Conservation (phyloP, 1,284 basidiomycete genomes). For the Pseudozyma hubeiensis region DNA sequence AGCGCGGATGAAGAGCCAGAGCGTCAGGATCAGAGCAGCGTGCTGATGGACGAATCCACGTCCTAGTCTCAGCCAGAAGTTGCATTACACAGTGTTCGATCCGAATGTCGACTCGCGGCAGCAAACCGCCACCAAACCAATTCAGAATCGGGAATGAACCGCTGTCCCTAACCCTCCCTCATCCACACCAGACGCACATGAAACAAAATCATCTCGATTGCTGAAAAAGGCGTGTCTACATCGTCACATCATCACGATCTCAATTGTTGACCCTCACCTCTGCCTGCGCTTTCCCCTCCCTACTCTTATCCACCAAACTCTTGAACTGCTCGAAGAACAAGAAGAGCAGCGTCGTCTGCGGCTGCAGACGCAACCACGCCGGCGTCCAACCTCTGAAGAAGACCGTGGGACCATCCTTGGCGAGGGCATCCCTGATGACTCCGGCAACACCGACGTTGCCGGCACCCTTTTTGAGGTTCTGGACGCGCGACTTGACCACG, state of each 20-base stretch:
- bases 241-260: background rate
- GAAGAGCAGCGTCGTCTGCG: slow-evolving; percentile 66
- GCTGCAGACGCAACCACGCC: slow-evolving; percentile 70
- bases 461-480: slow-evolving; percentile 67
- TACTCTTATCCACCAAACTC: slow-evolving; percentile 50
- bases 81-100: background rate
- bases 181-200: background rate
- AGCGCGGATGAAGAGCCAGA: background rate
- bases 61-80: background rate
- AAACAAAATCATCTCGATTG: slow-evolving; percentile 9
- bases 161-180: slow-evolving; percentile 1
- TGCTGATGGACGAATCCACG: slow-evolving; percentile 42
- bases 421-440: slow-evolving; percentile 56
- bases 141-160: slow-evolving; percentile 1
- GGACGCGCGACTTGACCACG: slow-evolving; percentile 49
- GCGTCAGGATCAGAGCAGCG: slow-evolving; percentile 26
- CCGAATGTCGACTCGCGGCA: too few species aligned
- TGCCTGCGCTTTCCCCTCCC: slow-evolving; percentile 6
- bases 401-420: slow-evolving; percentile 71
- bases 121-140: too few species aligned
- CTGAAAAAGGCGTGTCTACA: background rate
- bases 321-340: slow-evolving; percentile 65
- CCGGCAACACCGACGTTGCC: slow-evolving; percentile 34
- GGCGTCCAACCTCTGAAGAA: slow-evolving; percentile 74
- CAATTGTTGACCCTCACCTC: slow-evolving; percentile 31